Conservation (phyloP, 306 rosid genomes). For the Abrus pulchellus region DNA sequence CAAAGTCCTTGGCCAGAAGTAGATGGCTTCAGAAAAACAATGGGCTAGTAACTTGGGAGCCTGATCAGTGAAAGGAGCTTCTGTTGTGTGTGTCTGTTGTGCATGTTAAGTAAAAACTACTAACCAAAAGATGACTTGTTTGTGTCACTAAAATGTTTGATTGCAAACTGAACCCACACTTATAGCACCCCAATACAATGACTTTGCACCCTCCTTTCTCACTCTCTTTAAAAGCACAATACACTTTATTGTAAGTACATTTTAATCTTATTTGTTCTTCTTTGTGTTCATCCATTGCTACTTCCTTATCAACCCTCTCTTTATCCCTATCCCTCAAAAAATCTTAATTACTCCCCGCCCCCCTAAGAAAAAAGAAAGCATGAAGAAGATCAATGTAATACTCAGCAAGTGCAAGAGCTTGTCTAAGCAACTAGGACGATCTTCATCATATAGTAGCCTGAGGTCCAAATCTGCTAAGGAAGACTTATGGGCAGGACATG, state of each 20-base stretch:
- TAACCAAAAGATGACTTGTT: conserved; percentile 57
- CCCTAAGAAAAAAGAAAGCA: conserved; percentile 9
- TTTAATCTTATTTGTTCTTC: conserved; percentile 58
- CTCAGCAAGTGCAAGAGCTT: conserved; percentile 89
- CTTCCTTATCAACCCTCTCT: not conserved
- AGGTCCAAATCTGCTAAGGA: conserved; percentile 77
- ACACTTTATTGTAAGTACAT: conserved; percentile 48
- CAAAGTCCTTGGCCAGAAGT: not conserved
- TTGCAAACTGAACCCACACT: conserved; percentile 68
- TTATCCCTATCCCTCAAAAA: conserved; percentile 15
- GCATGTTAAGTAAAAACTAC: conserved; percentile 14
- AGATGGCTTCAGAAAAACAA: not conserved
- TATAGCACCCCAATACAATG: conserved; percentile 66
- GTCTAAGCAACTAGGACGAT: conserved; percentile 78
- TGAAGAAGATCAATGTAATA: conserved; percentile 77
- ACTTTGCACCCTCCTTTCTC: conserved; percentile 60
- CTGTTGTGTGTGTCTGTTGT: conserved; percentile 44
- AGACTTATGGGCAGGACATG: conserved; percentile 51
- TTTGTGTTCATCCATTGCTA: conserved; percentile 31
- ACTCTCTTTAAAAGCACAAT: conserved; percentile 39
- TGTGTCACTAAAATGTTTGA: conserved; percentile 56
- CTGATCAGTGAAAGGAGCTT: conserved; percentile 40
- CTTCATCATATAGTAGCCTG: conserved; percentile 71
- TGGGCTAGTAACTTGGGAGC: conserved; percentile 1
- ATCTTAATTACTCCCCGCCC: conserved; percentile 2